phyloP scores from a whole-genome alignment of 441 rosid species.

The Arabidopsis hybrid region DNA sequence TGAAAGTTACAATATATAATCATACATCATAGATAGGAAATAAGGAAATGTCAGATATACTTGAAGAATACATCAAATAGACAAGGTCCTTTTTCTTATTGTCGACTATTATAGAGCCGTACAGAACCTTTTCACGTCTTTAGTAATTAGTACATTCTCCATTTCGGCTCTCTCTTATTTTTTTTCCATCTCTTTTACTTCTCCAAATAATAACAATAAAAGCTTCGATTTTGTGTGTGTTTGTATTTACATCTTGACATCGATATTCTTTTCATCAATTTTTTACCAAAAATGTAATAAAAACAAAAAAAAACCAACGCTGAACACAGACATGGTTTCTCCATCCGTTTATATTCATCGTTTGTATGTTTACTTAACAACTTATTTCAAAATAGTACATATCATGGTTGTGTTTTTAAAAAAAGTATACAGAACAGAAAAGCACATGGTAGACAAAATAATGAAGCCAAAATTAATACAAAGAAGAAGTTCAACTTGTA shows the following conservation, averaged over 20 bases:
- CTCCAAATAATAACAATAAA: no score
- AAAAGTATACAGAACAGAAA: not conserved
- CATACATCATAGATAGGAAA: not conserved
- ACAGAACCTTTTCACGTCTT: conserved; percentile 2
- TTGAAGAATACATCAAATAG: not conserved
- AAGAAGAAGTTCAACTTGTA: not conserved
- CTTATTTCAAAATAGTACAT: not conserved
- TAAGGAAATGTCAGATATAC: not conserved
- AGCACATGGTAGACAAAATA: not conserved
- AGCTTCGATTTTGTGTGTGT: not conserved
- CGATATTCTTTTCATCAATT: not conserved
- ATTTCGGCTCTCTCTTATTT: not conserved
- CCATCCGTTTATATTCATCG: not conserved
- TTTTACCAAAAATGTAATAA: not conserved
- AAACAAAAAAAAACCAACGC: not conserved
- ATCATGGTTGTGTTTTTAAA: not conserved
- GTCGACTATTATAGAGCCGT: conserved; percentile 13
- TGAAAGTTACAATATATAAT: conserved; percentile 1
- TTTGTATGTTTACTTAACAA: not conserved
- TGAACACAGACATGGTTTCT: not conserved
- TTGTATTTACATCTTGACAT: not conserved
- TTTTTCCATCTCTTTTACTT: not conserved
- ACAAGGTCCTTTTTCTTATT: not conserved
- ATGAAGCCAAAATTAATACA: not conserved
- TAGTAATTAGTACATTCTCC: not conserved